Evolutionary conservation across 768 basidiomycete genomes (phyloP).

Genomic region (Hebeloma cylindrosporum): DNA sequence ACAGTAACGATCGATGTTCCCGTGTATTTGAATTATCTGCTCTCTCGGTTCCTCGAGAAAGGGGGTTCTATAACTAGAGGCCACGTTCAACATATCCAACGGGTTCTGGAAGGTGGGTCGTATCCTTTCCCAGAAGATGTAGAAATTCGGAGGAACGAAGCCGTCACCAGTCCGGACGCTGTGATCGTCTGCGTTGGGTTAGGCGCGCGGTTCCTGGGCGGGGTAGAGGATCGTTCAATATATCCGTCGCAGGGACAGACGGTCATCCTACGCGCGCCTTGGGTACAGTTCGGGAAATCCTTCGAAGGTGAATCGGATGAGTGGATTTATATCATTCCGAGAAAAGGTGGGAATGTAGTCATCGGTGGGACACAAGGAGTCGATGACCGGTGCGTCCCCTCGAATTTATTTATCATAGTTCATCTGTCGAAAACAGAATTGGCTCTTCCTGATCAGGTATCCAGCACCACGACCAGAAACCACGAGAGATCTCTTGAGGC

Average conservation of each 20-base stretch:
- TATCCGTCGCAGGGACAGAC: slow-evolving; percentile 86
- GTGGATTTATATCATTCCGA: slow-evolving; percentile 66
- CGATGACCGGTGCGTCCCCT: slow-evolving; percentile 54
- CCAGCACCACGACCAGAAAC: slow-evolving; percentile 63
- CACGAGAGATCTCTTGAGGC: slow-evolving; percentile 53
- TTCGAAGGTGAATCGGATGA: slow-evolving; percentile 36
- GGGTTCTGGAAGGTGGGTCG: slow-evolving; percentile 49
- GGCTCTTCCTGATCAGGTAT: slow-evolving; percentile 52
- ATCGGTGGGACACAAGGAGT: slow-evolving; percentile 57
- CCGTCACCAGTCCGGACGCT: slow-evolving; percentile 38
- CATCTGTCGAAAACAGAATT: background rate
- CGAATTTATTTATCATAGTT: background rate
- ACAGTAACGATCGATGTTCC: slow-evolving; percentile 67
- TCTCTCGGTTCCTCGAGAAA: slow-evolving; percentile 49
- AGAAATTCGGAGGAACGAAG: background rate
- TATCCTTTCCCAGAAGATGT: slow-evolving; percentile 19
- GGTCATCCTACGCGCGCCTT: slow-evolving; percentile 69
- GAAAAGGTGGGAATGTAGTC: slow-evolving; percentile 58
- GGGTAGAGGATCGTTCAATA: slow-evolving; percentile 73
- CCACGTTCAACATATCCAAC: slow-evolving; percentile 57
- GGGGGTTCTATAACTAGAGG: slow-evolving; percentile 55
- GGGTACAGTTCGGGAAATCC: slow-evolving; percentile 55
- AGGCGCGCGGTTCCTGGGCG: slow-evolving; percentile 71
- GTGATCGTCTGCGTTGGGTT: slow-evolving; percentile 75
- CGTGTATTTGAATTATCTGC: slow-evolving; percentile 62